A percentile compares a stretch with the other conserved stretches of the same genome.
Evolutionary conservation across 2,329 filamentous ascomycete genomes (phyloP).

Genomic region (Colletotrichum liriopes): DNA sequence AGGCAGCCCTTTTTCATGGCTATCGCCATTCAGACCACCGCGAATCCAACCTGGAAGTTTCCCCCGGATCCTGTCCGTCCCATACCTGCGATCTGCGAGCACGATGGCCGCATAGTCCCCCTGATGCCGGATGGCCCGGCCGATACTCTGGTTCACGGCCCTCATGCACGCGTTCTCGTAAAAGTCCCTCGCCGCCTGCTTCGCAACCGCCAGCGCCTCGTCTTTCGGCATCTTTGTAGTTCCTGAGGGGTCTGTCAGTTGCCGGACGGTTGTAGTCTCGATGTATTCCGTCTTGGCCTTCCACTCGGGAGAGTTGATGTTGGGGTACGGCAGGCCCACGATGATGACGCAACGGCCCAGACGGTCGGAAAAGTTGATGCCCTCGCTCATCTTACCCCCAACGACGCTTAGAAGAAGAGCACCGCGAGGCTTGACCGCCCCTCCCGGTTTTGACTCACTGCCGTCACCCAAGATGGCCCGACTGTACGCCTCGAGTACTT

Average conservation of each 20-base stretch:
- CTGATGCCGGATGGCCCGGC: conserved; percentile 89
- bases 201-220: conserved; percentile 58
- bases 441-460: background rate
- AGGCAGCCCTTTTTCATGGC: conserved; percentile 67
- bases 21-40: conserved; percentile 71
- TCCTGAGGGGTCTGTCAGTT: conserved; percentile 52
- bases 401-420: conserved; percentile 92
- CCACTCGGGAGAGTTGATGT: conserved; percentile 91
- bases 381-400: conserved; percentile 94
- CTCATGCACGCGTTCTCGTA: conserved; percentile 98
- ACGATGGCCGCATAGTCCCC: conserved; percentile 93
- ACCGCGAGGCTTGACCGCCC: conserved; percentile 62
- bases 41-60: conserved; percentile 95
- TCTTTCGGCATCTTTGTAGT: conserved; percentile 41
- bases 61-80: conserved; percentile 77
- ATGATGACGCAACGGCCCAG: conserved; percentile 92
- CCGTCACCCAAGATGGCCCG: conserved; percentile 71
- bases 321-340: conserved; percentile 94
- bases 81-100: conserved; percentile 86
- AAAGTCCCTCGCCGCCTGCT: conserved; percentile 80
- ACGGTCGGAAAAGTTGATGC: conserved; percentile 96
- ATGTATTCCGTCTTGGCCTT: conserved; percentile 92
- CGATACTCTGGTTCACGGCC: conserved; percentile 96
- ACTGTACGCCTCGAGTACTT: conserved; percentile 81
- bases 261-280: conserved; percentile 69